phyloP scores from a whole-genome alignment of 139 green algal species.

The Chlorella vulgaris region DNA sequence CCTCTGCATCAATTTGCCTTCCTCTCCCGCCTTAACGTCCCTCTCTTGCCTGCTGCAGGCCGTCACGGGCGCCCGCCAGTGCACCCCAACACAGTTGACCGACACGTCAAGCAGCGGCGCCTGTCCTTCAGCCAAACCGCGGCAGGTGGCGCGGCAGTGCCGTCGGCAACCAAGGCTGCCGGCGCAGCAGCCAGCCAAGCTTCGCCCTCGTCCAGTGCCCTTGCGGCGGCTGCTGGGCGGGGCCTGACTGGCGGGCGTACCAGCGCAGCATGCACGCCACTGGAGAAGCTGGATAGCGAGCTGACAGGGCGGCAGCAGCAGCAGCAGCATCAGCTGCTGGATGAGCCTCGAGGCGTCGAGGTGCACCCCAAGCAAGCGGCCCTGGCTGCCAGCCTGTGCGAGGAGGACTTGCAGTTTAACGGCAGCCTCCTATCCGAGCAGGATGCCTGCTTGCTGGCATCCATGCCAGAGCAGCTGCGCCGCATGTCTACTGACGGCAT shows the following conservation, averaged over 20 bases:
- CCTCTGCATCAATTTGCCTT: too few species aligned
- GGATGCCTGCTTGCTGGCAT: constrained; percentile 26
- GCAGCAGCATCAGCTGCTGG: neutral
- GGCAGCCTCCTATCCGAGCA: neutral
- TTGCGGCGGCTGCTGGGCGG: neutral
- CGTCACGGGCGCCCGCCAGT: constrained; percentile 17
- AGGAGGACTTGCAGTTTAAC: constrained; percentile 1
- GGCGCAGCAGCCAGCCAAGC: neutral
- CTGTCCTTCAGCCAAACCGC: constrained; percentile 16
- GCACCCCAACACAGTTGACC: constrained; percentile 24
- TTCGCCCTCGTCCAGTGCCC: neutral
- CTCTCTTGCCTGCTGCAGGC: neutral
- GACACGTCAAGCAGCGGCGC: constrained; percentile 3
- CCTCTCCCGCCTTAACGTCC: neutral
- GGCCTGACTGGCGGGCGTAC: neutral
- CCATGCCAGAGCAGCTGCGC: constrained; percentile 34
- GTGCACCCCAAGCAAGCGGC: neutral
- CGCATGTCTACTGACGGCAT: constrained; percentile 39
- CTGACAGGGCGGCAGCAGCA: neutral
- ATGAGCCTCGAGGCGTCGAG: neutral
- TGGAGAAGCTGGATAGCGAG: constrained; percentile 15
- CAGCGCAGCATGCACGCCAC: neutral
- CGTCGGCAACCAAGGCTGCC: neutral
- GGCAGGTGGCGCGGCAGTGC: neutral
- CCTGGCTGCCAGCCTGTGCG: constrained; percentile 9